Percentiles rank a stretch among this genome's conserved stretches.
Evolutionary conservation across 192 early-diverging fungal genomes (phyloP).

Genomic region (Gamsiella multidivaricata): DNA sequence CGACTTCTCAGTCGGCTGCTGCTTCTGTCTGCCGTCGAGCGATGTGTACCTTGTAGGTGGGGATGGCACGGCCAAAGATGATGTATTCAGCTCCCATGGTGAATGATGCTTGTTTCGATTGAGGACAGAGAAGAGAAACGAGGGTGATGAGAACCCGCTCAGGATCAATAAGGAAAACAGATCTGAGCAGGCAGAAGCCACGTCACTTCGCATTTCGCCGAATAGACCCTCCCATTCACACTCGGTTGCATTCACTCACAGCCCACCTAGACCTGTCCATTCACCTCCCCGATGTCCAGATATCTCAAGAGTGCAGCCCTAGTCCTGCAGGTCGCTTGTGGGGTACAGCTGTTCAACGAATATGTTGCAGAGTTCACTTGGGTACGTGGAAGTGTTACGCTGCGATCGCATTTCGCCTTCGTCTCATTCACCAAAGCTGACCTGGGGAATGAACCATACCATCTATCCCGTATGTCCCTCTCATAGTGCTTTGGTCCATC

Average conservation of each 20-base stretch:
- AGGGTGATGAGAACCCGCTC: not conserved
- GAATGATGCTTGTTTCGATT: not conserved
- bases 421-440: not conserved
- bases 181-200: not conserved
- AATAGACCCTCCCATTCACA: not conserved
- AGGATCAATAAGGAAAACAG: not conserved
- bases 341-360: constrained; percentile 75
- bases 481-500: constrained; percentile 82
- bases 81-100: constrained; percentile 48
- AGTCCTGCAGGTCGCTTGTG: constrained; percentile 73
- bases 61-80: constrained; percentile 46
- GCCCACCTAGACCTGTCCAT: too few species aligned
- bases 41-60: constrained; percentile 48
- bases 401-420: too few species aligned
- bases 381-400: too few species aligned
- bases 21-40: too few species aligned
- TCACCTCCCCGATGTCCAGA: constrained; percentile 14
- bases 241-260: not conserved
- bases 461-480: not conserved
- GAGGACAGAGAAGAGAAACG: not conserved
- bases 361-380: constrained; percentile 81
- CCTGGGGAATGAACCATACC: too few species aligned
- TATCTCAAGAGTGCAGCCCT: constrained; percentile 36
- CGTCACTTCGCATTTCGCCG: not conserved
- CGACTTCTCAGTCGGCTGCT: too few species aligned